These are phyloP conservation scores for Pyrenochaeta sp. DNA, from an alignment of 2,329 filamentous ascomycete species.

Conservation along the genomic window DNA sequence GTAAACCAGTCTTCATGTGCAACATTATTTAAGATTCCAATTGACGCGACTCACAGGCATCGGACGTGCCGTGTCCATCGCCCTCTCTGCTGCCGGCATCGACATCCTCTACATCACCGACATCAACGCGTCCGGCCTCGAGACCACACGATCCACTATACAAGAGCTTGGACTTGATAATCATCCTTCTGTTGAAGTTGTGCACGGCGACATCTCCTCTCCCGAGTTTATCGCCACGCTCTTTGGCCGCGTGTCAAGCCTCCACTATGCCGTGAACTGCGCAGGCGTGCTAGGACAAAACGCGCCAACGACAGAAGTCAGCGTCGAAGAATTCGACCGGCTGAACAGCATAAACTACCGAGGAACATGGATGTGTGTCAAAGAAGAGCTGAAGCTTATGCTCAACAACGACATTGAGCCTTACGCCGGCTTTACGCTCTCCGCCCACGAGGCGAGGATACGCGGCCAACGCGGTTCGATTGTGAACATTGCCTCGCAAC, in stretches of 20 bases:
- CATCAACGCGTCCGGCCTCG: constrained; percentile 49
- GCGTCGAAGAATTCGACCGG: constrained; percentile 57
- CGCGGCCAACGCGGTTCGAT: constrained; percentile 52
- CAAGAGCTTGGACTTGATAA: constrained; percentile 1
- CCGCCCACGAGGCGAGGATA: constrained; percentile 1
- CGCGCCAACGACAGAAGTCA: constrained; percentile 46
- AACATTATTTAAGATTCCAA: too few relatives aligned
- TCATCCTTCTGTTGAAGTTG: constrained; percentile 37
- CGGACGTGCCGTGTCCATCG: constrained; percentile 59
- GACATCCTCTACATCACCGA: constrained; percentile 61
- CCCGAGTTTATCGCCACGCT: constrained; percentile 50
- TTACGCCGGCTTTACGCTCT: constrained; percentile 22
- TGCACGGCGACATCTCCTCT: constrained; percentile 58
- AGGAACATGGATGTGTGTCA: constrained; percentile 64
- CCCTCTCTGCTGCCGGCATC: constrained; percentile 60
- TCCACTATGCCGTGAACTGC: constrained; percentile 64
- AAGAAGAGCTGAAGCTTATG: constrained; percentile 60
- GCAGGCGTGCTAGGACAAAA: constrained; percentile 45
- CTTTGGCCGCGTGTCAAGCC: constrained; percentile 47
- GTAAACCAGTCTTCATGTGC: not conserved
- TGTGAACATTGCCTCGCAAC: constrained; percentile 54
- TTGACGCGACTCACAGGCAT: constrained; percentile 53
- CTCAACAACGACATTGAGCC: constrained; percentile 59
- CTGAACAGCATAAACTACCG: constrained; percentile 64
- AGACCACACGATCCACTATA: constrained; percentile 34